Base-by-base conservation (phyloP, 148 eudicot species). In the Beta vulgaris region DNA sequence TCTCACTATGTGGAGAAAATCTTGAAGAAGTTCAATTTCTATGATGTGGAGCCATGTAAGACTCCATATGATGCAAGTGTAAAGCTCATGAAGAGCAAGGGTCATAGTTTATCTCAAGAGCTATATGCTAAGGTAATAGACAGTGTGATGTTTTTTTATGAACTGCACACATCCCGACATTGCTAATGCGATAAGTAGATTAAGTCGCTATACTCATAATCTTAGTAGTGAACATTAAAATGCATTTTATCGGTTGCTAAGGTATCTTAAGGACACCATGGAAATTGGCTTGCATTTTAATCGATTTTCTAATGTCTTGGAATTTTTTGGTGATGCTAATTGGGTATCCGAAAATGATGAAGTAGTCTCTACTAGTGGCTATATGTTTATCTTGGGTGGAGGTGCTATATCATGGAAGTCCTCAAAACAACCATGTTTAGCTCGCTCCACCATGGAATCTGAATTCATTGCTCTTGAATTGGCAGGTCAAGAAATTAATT, bases 391-490 rank as follows among this genome's bases (percentile, higher is more conserved):
- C 37, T 62, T 39, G 21, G 67, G 76, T 61, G 58, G 76, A 10
- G 69, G 63, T 3, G 39, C 55, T 7, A 62, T 62, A 12, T 62
- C 37, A 62, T 62, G 39, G 67, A 36, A 21, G n/a, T n/a, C n/a
- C 5, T 64, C 43, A 13, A 64, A 64, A 64, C 68, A 64, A 64
- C 23, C 43, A 10, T 34, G 68, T 64, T 14, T 64, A 32, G 6
- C 35, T 26, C 35, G 31, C 16, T 62, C 16, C 7, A 62, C 67
- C 36, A 62, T 62, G 36, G 53, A 42, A 37, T 23, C 39, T 23
- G 48, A 75, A 29, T n/a, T 75, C n/a, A 44, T 75, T 31, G 72
- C 35, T 21, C 44, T 75, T 25, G 64, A 68, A 13, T 36, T 54
- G 35, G 63, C 0, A 21, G 46, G 63, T 13, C 11, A 53, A 26